Conservation (phyloP, 352 stramenopile genomes). For the Blastocystis sp. region DNA sequence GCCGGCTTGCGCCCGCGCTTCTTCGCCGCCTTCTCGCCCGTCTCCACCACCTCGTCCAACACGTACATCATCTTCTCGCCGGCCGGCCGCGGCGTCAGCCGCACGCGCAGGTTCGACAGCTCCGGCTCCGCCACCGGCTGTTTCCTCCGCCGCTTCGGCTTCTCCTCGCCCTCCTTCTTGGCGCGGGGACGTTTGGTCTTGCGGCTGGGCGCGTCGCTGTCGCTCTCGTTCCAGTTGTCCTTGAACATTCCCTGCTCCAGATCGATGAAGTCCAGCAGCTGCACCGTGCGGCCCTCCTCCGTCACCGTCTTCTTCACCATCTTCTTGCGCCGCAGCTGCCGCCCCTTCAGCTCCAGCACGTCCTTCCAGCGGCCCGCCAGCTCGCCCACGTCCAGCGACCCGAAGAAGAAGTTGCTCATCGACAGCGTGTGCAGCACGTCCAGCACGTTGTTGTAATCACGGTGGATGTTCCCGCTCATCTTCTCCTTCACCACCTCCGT, state of each 20-base stretch:
- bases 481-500: conserved; percentile 81
- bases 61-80: conserved; percentile 1
- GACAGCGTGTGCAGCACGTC: conserved; percentile 61
- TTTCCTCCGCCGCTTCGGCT: conserved; percentile 21
- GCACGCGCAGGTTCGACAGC: conserved; percentile 7
- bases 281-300: conserved; percentile 44
- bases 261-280: conserved; percentile 45
- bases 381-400: conserved; percentile 33
- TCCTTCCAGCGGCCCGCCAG: conserved; percentile 57
- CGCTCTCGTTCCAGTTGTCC: conserved; percentile 35
- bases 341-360: conserved; percentile 61
- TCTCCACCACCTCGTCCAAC: conserved; percentile 34
- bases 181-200: neutral
- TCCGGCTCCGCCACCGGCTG: neutral
- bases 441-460: conserved; percentile 37
- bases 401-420: conserved; percentile 54
- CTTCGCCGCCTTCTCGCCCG: neutral
- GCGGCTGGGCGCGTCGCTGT: conserved; percentile 1
- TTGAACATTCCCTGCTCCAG: conserved; percentile 2
- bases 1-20: conserved; percentile 33
- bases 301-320: conserved; percentile 27
- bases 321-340: conserved; percentile 56
- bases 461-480: conserved; percentile 76
- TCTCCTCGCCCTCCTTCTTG: conserved; percentile 44
- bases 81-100: neutral